Conservation (phyloP, 805 yeast species). For the Metschnikowia amazonensis region DNA sequence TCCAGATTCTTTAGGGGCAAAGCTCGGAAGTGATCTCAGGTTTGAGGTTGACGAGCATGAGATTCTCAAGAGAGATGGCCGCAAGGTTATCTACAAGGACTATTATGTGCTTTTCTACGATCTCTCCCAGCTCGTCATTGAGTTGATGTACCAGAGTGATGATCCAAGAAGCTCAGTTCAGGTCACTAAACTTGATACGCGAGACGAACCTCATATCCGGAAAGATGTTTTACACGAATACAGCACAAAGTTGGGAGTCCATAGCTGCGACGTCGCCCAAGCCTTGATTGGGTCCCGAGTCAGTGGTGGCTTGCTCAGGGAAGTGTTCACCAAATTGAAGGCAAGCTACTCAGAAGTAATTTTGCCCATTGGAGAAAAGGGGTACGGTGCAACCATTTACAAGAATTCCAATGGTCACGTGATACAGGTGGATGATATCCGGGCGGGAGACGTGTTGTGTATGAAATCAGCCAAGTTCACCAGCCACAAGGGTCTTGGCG, state of each 20-base stretch:
- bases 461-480: conserved; percentile 72
- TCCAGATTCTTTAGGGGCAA: conserved; percentile 49
- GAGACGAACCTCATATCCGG: conserved; percentile 44
- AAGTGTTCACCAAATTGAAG: conserved; percentile 20
- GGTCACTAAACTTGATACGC: conserved; percentile 24
- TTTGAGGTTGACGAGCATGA: conserved; percentile 62
- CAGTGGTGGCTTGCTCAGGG: conserved; percentile 25
- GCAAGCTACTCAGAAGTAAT: conserved; percentile 26
- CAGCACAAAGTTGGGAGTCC: conserved; percentile 49
- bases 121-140: conserved; percentile 61
- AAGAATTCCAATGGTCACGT: conserved; percentile 43
- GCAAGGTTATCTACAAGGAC: conserved; percentile 49
- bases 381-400: conserved; percentile 73
- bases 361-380: conserved; percentile 59
- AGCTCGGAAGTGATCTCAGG: conserved; percentile 46
- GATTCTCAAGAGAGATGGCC: conserved; percentile 55
- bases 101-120: conserved; percentile 72
- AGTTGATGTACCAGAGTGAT: conserved; percentile 50
- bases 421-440: conserved; percentile 55
- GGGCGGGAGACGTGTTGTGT: conserved; percentile 82
- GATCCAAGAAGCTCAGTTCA: conserved; percentile 52
- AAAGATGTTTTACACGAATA: conserved; percentile 47
- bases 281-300: conserved; percentile 32
- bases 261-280: conserved; percentile 38
- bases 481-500: conserved; percentile 52